Conservation (phyloP, 345 rosid species). For the Aegle marmelos region DNA sequence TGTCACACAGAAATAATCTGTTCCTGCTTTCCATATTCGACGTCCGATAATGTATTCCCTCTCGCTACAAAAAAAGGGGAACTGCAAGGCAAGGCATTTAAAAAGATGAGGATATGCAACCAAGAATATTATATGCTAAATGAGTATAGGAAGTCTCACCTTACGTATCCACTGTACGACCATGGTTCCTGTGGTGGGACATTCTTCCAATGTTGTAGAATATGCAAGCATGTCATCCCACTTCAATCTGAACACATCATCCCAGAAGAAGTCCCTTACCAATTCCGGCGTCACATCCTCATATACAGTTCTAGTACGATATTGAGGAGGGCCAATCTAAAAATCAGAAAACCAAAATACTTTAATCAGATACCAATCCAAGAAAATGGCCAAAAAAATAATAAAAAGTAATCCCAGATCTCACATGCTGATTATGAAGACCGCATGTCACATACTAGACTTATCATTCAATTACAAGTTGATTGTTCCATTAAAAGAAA, state of each 20-base stretch:
- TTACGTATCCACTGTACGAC: slow-evolving; percentile 79
- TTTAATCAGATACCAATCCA: neutral
- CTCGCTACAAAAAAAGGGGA: slow-evolving; percentile 82
- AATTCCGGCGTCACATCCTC: slow-evolving; percentile 66
- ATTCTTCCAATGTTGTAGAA: slow-evolving; percentile 51
- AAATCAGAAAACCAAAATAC: neutral
- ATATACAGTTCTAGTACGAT: slow-evolving; percentile 58
- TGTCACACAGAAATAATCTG: slow-evolving; percentile 68
- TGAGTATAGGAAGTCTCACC: slow-evolving; percentile 27
- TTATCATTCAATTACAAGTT: neutral
- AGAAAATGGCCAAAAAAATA: neutral
- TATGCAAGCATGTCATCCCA: slow-evolving; percentile 85
- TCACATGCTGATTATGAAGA: neutral
- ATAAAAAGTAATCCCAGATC: neutral
- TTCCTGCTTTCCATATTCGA: slow-evolving; percentile 64
- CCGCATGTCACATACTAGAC: neutral
- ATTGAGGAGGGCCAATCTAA: slow-evolving; percentile 74
- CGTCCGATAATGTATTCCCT: slow-evolving; percentile 85
- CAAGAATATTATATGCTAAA: neutral
- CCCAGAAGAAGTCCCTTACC: slow-evolving; percentile 86
- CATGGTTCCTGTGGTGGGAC: slow-evolving; percentile 67
- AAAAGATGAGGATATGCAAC: slow-evolving; percentile 7
- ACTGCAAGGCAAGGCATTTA: slow-evolving; percentile 38
- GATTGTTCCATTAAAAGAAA: neutral
- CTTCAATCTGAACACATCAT: slow-evolving; percentile 60